Evolutionary conservation across 2,329 filamentous ascomycete species (phyloP).

Genomic region (Chaetomium strumarium): DNA sequence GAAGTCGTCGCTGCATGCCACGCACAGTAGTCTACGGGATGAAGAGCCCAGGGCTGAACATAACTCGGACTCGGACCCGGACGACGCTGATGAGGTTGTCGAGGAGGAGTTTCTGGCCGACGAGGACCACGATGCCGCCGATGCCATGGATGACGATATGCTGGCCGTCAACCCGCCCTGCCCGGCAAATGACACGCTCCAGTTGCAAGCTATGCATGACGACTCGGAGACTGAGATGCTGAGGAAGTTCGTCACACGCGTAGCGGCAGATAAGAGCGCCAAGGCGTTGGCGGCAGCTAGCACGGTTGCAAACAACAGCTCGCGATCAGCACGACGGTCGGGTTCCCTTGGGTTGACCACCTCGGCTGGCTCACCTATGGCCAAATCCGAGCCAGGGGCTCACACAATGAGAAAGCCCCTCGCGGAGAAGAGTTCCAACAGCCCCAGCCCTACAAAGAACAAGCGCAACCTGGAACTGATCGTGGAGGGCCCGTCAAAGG

Average conservation of each 20-base stretch:
- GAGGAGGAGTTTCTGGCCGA: slow-evolving; percentile 12
- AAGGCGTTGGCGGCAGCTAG: slow-evolving; percentile 27
- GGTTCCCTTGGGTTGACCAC: slow-evolving; percentile 27
- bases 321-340: slow-evolving; percentile 17
- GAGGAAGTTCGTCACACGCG: slow-evolving; percentile 32
- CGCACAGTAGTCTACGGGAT: neutral
- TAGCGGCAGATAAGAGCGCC: slow-evolving; percentile 31
- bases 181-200: slow-evolving; percentile 23
- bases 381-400: slow-evolving; percentile 16
- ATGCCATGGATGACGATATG: slow-evolving; percentile 19
- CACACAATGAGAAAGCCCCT: slow-evolving; percentile 28
- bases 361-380: slow-evolving; percentile 29
- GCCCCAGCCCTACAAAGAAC: slow-evolving; percentile 35
- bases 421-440: slow-evolving; percentile 33
- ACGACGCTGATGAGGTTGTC: slow-evolving; percentile 18
- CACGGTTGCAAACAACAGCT: slow-evolving; percentile 16
- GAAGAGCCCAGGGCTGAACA: neutral
- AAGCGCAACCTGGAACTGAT: slow-evolving; percentile 31
- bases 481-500: slow-evolving; percentile 21
- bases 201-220: slow-evolving; percentile 23
- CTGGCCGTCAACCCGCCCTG: slow-evolving; percentile 11
- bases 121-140: slow-evolving; percentile 9
- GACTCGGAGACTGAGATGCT: slow-evolving; percentile 33
- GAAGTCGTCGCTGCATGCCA: slow-evolving; percentile 10
- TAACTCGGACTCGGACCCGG: slow-evolving; percentile 11